Conservation (phyloP, 2,329 filamentous ascomycete genomes). For the Xylaria sp. region DNA sequence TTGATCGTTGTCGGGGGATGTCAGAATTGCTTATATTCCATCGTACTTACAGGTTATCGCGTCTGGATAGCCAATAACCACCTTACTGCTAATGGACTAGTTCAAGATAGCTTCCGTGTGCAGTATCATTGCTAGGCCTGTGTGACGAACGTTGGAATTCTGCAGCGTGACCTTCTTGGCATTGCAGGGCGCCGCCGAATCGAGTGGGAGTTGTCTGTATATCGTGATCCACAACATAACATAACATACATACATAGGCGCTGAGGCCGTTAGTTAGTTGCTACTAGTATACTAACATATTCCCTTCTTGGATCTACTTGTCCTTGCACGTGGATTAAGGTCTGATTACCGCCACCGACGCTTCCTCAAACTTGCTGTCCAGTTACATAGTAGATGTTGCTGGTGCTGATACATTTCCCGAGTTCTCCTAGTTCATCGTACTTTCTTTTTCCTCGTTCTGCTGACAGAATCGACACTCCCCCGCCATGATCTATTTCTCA, state of each 20-base stretch:
- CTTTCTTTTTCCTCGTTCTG: constrained; percentile 20
- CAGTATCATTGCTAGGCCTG: constrained; percentile 15
- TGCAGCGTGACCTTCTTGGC: constrained; percentile 36
- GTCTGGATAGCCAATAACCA: neutral
- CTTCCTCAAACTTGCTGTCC: constrained; percentile 11
- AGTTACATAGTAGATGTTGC: too few relatives aligned
- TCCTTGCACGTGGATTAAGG: neutral
- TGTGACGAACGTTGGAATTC: constrained; percentile 36
- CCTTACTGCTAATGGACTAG: constrained; percentile 3
- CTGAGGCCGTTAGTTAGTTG: constrained; percentile 6
- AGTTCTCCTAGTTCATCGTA: constrained; percentile 12
- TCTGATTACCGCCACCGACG: neutral
- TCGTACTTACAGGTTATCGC: neutral
- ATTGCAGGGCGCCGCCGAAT: constrained; percentile 22
- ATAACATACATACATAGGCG: too few relatives aligned
- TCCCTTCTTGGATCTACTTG: constrained; percentile 17
- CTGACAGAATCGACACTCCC: constrained; percentile 8
- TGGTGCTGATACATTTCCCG: constrained; percentile 25
- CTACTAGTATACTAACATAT: neutral
- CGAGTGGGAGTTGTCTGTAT: constrained; percentile 27
- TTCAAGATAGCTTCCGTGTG: neutral
- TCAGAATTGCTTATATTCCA: neutral
- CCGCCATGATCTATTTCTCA: neutral
- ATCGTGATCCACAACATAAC: constrained; percentile 12
- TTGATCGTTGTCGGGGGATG: neutral